Percentiles rank a stretch among this genome's conserved stretches.
Evolutionary conservation across 2,329 filamentous ascomycete genomes (phyloP).

Genomic region (Trichoderma sp.): DNA sequence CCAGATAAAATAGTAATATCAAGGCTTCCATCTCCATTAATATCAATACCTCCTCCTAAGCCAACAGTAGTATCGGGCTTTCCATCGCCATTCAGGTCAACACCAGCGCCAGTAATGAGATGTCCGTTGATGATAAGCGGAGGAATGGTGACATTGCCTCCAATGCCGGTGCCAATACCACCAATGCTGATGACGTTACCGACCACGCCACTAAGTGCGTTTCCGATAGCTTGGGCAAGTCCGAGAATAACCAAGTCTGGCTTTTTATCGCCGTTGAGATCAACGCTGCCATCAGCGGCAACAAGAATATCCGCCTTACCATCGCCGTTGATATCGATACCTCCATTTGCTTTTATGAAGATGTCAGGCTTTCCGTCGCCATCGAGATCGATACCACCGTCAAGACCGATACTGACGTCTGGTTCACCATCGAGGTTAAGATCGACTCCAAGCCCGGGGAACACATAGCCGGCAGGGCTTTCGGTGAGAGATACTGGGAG

Average conservation of each 20-base stretch:
- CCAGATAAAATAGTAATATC: not conserved
- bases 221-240: not conserved
- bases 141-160: not conserved
- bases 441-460: not conserved
- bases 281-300: not conserved
- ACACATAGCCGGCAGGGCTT: not conserved
- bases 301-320: not conserved
- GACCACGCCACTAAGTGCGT: not conserved
- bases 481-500: not conserved
- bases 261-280: not conserved
- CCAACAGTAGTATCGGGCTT: not conserved
- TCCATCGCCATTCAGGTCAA: slow-evolving; percentile 8
- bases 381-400: not conserved
- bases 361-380: not conserved
- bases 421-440: not conserved
- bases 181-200: not conserved
- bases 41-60: not conserved
- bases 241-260: not conserved
- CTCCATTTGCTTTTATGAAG: not conserved
- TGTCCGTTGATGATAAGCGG: not conserved
- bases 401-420: not conserved
- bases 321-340: not conserved
- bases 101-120: not conserved
- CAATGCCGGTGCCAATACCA: not conserved
- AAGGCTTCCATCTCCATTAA: not conserved